Evolutionary conservation across 768 basidiomycete species (phyloP).

Genomic region (Suillus subaureus): DNA sequence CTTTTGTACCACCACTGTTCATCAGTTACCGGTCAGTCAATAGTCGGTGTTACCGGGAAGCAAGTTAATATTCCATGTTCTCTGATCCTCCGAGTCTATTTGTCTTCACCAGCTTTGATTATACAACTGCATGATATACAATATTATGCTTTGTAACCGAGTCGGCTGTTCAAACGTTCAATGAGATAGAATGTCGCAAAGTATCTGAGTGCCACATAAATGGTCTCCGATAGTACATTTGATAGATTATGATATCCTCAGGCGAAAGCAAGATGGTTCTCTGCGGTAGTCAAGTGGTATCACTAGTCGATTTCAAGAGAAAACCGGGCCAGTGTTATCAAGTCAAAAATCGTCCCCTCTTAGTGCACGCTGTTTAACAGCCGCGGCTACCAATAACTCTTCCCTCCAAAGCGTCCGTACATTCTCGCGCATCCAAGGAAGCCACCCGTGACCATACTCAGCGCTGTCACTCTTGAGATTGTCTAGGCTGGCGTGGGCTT

Average conservation of each 20-base stretch:
- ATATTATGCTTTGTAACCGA: background rate
- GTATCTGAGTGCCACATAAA: background rate
- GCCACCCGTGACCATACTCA: conserved; percentile 25
- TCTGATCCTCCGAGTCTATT: background rate
- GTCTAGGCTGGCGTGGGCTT: conserved; percentile 29
- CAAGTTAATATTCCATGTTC: background rate
- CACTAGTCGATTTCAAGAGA: background rate
- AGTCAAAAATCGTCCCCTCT: conserved; percentile 51
- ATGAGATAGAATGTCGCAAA: background rate
- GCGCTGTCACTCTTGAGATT: background rate
- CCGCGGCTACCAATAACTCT: conserved; percentile 52
- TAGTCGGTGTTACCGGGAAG: background rate
- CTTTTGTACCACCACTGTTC: background rate
- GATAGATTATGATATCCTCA: background rate
- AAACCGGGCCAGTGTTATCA: background rate
- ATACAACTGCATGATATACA: background rate
- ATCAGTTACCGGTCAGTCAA: background rate
- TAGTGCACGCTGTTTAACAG: conserved; percentile 47
- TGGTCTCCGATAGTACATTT: background rate
- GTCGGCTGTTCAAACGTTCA: background rate
- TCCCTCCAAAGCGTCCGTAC: conserved; percentile 64
- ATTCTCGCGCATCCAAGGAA: conserved; percentile 36
- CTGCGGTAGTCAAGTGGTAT: background rate
- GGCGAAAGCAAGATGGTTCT: background rate
- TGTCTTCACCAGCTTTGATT: background rate